Evolutionary conservation across 1,139 yeast species (phyloP), one percentile per base, ranked within the genome.

Genomic region (Hyphopichia khmerensis): DNA sequence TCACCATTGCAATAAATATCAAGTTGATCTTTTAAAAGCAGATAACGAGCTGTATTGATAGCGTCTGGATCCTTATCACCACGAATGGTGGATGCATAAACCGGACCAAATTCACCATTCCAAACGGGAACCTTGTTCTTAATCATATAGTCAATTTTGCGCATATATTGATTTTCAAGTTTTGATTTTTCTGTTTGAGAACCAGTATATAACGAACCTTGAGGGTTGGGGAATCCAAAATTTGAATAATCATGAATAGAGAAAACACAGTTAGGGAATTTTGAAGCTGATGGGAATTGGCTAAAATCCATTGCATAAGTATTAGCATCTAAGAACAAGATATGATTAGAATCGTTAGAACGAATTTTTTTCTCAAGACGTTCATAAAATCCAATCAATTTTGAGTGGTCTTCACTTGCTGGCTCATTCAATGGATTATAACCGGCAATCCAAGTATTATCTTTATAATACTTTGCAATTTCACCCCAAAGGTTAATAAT

Each of bases 91-190:
- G 70, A 60, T 10, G 75, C 70, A 50, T 72, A 73, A 18, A 73
- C 78, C 3, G 79, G 78, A 16, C 79, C 79, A 49, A 71, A 73
- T 52, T 73, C 79, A 15, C 79, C 78, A 48, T 72, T 72, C 78
- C 78, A 73, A n/a, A 72, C 77, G 3, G 78, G 77, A 4, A 72
- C 74, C 16, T 62, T 53, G 39, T 58, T 58, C 40, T 57, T 42
- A 39, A 52, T 48, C 73, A 70, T 69, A 53, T 65, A 69, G 48
- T 69, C 69, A 43, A 72, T 53, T 50, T 73, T 73, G 39, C 77
- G 55, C 38, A 64, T 59, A 50, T 68, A 73, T 47, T 65, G 72
- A 21, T 43, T 45, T 44, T 57, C 52, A 40, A 73, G 49, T 49
- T 65, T 67, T 30, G 48, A 56, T 38, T 52, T 50, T 46, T 72